A percentile compares a stretch with the other conserved stretches of the same genome.
Evolutionary conservation across 1,284 basidiomycete genomes (phyloP).

Genomic region (Termitomyces sp.): DNA sequence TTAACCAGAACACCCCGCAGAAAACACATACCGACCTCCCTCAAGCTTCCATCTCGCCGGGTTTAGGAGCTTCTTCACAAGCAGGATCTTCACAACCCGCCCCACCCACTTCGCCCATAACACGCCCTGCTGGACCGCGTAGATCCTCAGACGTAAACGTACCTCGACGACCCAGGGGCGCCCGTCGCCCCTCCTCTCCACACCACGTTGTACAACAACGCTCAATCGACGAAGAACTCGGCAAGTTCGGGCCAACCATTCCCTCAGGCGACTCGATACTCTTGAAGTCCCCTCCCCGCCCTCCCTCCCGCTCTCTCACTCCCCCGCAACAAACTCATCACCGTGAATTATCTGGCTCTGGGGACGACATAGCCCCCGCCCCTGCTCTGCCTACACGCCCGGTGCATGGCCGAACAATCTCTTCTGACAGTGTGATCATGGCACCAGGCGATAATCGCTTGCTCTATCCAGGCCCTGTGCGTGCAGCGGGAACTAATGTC

Average conservation of each 20-base stretch:
- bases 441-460: conserved; percentile 32
- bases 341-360: conserved; percentile 8
- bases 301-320: neutral
- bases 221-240: conserved; percentile 11
- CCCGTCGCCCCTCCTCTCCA: conserved; percentile 9
- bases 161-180: conserved; percentile 10
- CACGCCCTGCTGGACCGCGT: neutral
- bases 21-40: neutral
- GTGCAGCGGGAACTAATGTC: conserved; percentile 28
- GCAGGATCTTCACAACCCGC: neutral
- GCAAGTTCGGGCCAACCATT: neutral
- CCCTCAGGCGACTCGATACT: conserved; percentile 1
- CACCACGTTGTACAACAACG: neutral
- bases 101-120: neutral
- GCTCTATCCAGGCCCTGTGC: conserved; percentile 37
- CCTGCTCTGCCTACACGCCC: conserved; percentile 3
- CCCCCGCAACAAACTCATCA: conserved; percentile 5
- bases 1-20: neutral
- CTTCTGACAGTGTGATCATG: conserved; percentile 34
- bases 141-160: conserved; percentile 2
- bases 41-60: neutral
- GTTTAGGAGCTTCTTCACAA: neutral
- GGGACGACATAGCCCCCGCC: conserved; percentile 10
- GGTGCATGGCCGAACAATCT: conserved; percentile 17
- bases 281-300: neutral